Conservation (phyloP, 148 eudicot species). For the Rhododendron vialii region DNA sequence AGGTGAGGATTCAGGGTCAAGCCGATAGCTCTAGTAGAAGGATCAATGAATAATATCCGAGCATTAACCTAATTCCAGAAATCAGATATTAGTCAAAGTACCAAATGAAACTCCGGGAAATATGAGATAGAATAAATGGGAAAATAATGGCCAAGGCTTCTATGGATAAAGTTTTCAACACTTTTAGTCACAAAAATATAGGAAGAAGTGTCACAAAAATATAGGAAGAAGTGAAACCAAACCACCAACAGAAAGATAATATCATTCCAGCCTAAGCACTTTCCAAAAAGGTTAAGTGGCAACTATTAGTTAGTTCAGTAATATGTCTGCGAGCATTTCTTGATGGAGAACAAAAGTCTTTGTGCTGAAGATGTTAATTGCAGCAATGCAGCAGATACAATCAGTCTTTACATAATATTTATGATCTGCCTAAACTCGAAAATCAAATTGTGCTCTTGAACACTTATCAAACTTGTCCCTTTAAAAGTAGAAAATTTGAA, state of each 20-base stretch:
- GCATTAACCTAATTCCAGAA: conserved; percentile 61
- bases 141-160: neutral
- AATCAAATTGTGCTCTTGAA: neutral
- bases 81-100: conserved; percentile 1
- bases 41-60: conserved; percentile 89
- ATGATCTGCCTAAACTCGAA: neutral
- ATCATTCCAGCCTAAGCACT: neutral
- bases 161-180: neutral
- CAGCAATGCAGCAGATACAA: neutral
- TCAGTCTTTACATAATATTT: neutral
- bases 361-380: neutral
- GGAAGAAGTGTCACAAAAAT: neutral
- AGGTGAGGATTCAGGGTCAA: conserved; percentile 90
- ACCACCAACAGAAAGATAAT: neutral
- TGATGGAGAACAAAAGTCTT: neutral
- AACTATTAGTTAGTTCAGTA: neutral
- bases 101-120: neutral
- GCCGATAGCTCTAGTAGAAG: conserved; percentile 88
- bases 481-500: neutral
- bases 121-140: neutral
- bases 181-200: neutral
- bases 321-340: neutral
- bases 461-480: neutral
- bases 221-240: neutral
- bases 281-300: neutral